Base-by-base conservation (phyloP, 2,329 filamentous ascomycete species). In the Penicillium crustosum region DNA sequence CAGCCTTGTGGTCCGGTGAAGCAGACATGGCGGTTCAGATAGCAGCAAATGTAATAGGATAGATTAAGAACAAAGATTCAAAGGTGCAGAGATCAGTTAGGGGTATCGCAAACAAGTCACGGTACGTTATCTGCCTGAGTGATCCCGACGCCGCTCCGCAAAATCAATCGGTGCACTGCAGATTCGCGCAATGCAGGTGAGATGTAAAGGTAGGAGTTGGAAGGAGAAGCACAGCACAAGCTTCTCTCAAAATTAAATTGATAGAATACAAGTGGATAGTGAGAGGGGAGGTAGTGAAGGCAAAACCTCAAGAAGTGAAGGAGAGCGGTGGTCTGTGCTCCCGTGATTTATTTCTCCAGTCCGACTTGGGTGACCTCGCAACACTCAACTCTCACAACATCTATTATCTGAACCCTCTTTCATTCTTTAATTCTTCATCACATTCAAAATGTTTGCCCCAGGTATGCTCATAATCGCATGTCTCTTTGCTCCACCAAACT, bases 361-460 rank as follows among this genome's bases (percentile, higher is more conserved):
- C 48, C 53, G 53, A 43, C 45, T 39, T 25, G 10, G 10, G 29
- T 27, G 47, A 33, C 42, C 50, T 19, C 43, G 21, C 25, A 50
- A 48, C 58, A 49, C 41, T 23, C 58, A 58, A 57, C 55, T 58
- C 41, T 54, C 48, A 45, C 31, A 31, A 53, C 39, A 41, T 29
- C 36, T 23, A 55, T 31, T 47, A 60, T 27, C 13, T 21, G 13
- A 53, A n/a, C 3, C 23, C 13, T 27, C 6, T 31, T 44, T 23
- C 41, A 35, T 47, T 50, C 29, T 49, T 49, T 49, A 33, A 15
- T 27, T 12, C 41, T 50, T 23, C 15, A 55, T 38, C 21, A 47
- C 12, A 29, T 43, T 52, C 62, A 70, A 38, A 61, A 74, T 74
- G 72, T 74, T 74, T 50, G 71, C 69, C 45, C 71, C 72, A 50